Base-by-base conservation (phyloP, 306 rosid genomes). In the Lathyrus oleraceus region DNA sequence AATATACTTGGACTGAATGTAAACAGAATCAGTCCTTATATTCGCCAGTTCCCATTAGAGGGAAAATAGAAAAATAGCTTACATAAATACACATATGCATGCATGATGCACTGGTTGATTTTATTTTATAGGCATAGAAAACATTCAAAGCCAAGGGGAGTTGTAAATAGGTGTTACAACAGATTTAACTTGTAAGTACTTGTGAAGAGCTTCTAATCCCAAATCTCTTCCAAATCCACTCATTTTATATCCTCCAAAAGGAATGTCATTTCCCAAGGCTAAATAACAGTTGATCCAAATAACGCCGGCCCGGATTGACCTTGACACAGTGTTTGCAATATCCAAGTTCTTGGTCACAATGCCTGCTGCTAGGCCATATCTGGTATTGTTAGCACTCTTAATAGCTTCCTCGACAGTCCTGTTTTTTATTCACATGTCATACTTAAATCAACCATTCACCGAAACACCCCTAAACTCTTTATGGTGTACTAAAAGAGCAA, bases 341-440 rank as follows among this genome's bases (percentile, higher is more conserved):
- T 91, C 88, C 20, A 91, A 2, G 74, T 82, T 79, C 60, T 91
- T 85, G 1, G 97, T 85, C 68, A 87, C 76, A 39, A 91, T 79
- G 2, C 97, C 96, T 8, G 97, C 97, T 36, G 97, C 96, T 20
- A 88, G 65, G 12, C 97, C 94, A 32, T 82, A 91, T 69, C n/a
- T 88, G 0, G 84, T 87, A 32, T 82, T 86, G 71, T 91, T 91
- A 1, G 90, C 96, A 48, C 85, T 77, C 78, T 79, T 69, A 23
- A 87, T 89, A 13, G 85, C 97, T 21, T 91, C 97, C 56, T 88
- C 94, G 7, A 84, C 76, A 1, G 86, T 91, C 89, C 96, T 88
- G 83, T 75, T 40, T 88, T 81, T 75, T 30, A 62, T 17, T 27
- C 65, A 15, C 36, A 47, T 14, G 4, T 25, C 32, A 56, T 12